Evolutionary conservation across 2,329 filamentous ascomycete species (phyloP), one percentile per base, ranked within the genome.

Genomic region (Didymella keratinophila): DNA sequence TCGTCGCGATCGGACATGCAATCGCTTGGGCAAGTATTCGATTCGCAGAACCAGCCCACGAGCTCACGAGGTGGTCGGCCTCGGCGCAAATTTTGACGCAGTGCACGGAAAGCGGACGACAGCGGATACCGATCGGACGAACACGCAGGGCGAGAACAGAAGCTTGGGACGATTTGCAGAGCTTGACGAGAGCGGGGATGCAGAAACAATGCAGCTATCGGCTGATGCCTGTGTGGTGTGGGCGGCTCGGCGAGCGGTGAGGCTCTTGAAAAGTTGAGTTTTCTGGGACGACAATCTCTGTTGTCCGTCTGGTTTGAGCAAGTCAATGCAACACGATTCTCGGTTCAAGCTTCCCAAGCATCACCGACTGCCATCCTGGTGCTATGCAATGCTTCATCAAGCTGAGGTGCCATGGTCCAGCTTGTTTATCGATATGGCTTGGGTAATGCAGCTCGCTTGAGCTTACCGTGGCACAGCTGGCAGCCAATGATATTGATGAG

Each of bases 11-110:
- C 43, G 48, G 18, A 52, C 20, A 11, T 57, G 42, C 43, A 27
- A 43, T 41, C 36, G 48, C 20, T 27, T 57, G 42, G 54, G 54
- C 54, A 36, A 58, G 21, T 52, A 30, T 23, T 23, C 43, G 28
- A 48, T 48, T 47, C 27, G 43, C 43, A 46, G 52, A 39, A 52
- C 23, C 56, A 64, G 56, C 56, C 63, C 60, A 66, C 63, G 57
- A 58, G 50, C 57, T 48, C 39, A 57, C 41, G 50, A 52, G 34
- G 14, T 41, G 50, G 28, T 56, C 58, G 62, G 64, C 55, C 57
- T 61, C 57, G 64, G 62, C 53, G 47, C 39, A 59, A 62, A 62
- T 51, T 51, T 61, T 59, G 56, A 47, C 25, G 55, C 39, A 52
- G 52, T 44, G 48, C 46, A 52, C 58, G 53, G 57, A 57, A 47